Base-by-base conservation (phyloP, 768 basidiomycete genomes). In the Lentinula raphanica region DNA sequence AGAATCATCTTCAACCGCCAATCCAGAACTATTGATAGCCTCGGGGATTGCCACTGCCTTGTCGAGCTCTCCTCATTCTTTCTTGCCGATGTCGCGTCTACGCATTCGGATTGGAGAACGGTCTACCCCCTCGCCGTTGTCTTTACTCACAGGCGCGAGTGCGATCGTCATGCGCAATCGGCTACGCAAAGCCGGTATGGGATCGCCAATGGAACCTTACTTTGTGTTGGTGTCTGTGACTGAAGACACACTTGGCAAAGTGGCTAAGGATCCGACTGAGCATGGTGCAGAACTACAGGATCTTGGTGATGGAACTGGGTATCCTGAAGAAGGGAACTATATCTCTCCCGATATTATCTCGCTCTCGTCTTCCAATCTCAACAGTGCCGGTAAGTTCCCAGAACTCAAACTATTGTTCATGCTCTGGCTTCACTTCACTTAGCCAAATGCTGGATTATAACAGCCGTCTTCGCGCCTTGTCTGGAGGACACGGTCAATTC, bases 361-460 rank as follows among this genome's bases (percentile, higher is more conserved):
- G 0, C 92, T 92, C 3, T 90, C 88, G 3, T 82, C 76, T 1
- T 65, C 65, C 19, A 74, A 62, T 54, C 67, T 65, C 64, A 35
- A 25, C 4, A 69, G 27, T 60, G 69, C 71, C 42, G 67, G 68
- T 6, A 66, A 67, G 4, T 62, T 73, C 1, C 72, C 76, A 60
- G 73, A 71, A 25, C 66, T 80, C 50, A 88, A 82, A 68, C 80
- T n/a, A 79, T 84, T n/a, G 74, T 94, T 25, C 71, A 82, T 59
- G 91, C 86, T 9, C 61, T 85, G 29, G 90, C n/a, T n/a, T n/a
- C n/a, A n/a, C 87, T 19, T 92, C 92, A 2, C 78, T 94, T 19
- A 89, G 85, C 65, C 81, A 79, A 64, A 87, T 92, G 81, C 74
- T 94, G 19, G 87, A 93, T 68, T 94, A 90, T 64, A 86, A 89